A percentile compares a stretch with the other conserved stretches of the same genome.
Conservation (phyloP, 2,329 filamentous ascomycete species). For the Nannizzia gypsea region DNA sequence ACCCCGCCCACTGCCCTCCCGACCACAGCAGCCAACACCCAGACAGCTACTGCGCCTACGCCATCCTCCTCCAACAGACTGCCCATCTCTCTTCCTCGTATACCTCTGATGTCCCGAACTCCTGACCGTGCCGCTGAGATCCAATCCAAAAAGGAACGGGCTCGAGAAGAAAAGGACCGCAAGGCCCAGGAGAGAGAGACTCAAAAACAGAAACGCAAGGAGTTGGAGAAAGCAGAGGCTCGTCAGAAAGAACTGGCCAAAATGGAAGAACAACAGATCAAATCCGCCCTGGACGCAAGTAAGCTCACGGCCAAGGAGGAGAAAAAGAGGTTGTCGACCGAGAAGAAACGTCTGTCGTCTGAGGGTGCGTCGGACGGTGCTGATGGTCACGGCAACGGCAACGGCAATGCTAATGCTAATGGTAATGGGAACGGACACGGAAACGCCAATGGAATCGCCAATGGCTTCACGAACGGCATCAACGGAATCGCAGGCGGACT, state of each 20-base stretch:
- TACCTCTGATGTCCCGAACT: slow-evolving; percentile 31
- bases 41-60: slow-evolving; percentile 15
- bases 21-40: slow-evolving; percentile 9
- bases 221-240: slow-evolving; percentile 41
- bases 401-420: not conserved
- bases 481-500: slow-evolving; percentile 36
- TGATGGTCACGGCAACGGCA: not conserved
- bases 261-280: slow-evolving; percentile 51
- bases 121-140: slow-evolving; percentile 37
- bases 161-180: slow-evolving; percentile 46
- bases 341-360: slow-evolving; percentile 9
- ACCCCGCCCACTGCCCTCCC: slow-evolving; percentile 9
- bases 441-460: slow-evolving; percentile 22
- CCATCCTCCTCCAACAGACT: not conserved
- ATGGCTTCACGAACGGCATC: slow-evolving; percentile 33
- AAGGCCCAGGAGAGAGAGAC: slow-evolving; percentile 37
- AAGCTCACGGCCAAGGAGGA: slow-evolving; percentile 47
- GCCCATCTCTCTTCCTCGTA: slow-evolving; percentile 19
- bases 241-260: slow-evolving; percentile 41
- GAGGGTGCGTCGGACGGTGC: not conserved
- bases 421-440: slow-evolving; percentile 26
- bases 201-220: slow-evolving; percentile 40
- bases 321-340: slow-evolving; percentile 27
- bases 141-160: slow-evolving; percentile 56
- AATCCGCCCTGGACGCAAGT: slow-evolving; percentile 54